Evolutionary conservation across 2,329 filamentous ascomycete genomes (phyloP).

Genomic region (Ophidiomyces ophidiicola): DNA sequence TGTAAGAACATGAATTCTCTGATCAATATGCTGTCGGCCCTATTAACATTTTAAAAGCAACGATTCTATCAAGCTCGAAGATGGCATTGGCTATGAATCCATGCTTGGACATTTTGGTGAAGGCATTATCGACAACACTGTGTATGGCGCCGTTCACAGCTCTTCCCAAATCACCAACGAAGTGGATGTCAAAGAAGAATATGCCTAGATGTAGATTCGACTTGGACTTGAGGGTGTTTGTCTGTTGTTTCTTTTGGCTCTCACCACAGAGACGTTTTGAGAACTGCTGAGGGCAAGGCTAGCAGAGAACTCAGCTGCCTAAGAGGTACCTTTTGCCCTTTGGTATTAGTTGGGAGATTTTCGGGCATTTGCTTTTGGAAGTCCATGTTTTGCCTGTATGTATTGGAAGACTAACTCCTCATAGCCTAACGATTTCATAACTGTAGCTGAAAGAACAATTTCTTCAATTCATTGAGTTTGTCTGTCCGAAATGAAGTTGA

Average conservation of each 20-base stretch:
- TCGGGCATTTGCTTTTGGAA: too few relatives aligned
- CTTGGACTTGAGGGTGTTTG: not conserved
- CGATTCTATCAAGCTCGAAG: constrained; percentile 8
- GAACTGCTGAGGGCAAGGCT: too few relatives aligned
- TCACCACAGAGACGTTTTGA: too few relatives aligned
- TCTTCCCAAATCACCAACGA: not conserved
- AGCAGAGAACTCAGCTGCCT: too few relatives aligned
- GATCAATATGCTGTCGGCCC: not conserved
- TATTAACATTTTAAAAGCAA: constrained; percentile 4
- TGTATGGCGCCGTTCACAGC: constrained; percentile 7
- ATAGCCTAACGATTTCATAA: too few relatives aligned
- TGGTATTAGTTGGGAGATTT: too few relatives aligned
- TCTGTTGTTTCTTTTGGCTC: too few relatives aligned
- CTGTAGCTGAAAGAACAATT: too few relatives aligned
- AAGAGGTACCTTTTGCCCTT: too few relatives aligned
- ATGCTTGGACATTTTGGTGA: constrained; percentile 10
- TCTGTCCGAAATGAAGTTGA: not conserved
- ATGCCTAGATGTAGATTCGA: not conserved
- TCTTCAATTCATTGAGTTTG: too few relatives aligned
- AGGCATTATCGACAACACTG: constrained; percentile 14
- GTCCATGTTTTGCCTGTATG: too few relatives aligned
- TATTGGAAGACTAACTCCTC: too few relatives aligned
- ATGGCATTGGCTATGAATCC: not conserved
- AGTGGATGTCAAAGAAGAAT: not conserved
- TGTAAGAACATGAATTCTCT: not conserved